phyloP scores from a whole-genome alignment of 257 asterid species.

The Buddleja alternifolia region DNA sequence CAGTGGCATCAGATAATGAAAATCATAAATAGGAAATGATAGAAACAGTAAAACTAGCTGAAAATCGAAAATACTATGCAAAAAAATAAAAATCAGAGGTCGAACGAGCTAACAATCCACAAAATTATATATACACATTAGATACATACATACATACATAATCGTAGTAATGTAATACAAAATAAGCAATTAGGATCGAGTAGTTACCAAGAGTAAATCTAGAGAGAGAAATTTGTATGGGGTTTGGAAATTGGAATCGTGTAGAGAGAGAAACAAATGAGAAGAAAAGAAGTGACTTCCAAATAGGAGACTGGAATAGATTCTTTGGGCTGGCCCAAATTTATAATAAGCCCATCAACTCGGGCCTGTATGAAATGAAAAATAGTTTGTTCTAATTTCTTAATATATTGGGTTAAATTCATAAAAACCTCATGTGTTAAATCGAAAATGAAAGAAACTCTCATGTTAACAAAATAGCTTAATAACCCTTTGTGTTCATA shows the following conservation, averaged over 20 bases:
- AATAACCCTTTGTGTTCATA: too few relatives aligned
- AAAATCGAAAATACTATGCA: neutral
- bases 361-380: neutral
- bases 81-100: neutral
- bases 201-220: conserved; percentile 16
- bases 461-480: too few relatives aligned
- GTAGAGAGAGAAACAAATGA: neutral
- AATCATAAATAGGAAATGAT: conserved; percentile 2
- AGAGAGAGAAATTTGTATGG: conserved; percentile 8
- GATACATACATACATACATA: too few relatives aligned
- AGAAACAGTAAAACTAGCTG: conserved; percentile 8
- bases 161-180: neutral
- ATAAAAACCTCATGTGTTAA: too few relatives aligned
- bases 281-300: neutral
- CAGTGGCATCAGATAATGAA: neutral
- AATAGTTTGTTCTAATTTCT: too few relatives aligned
- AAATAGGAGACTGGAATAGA: neutral
- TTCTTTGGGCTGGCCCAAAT: conserved; percentile 17
- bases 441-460: too few relatives aligned
- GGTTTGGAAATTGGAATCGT: neutral
- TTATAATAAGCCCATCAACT: neutral
- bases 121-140: too few relatives aligned
- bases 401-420: too few relatives aligned
- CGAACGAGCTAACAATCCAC: too few relatives aligned
- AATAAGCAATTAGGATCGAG: neutral